Base-by-base conservation (phyloP, 1,284 basidiomycete species). In the Volvariella volvacea region DNA sequence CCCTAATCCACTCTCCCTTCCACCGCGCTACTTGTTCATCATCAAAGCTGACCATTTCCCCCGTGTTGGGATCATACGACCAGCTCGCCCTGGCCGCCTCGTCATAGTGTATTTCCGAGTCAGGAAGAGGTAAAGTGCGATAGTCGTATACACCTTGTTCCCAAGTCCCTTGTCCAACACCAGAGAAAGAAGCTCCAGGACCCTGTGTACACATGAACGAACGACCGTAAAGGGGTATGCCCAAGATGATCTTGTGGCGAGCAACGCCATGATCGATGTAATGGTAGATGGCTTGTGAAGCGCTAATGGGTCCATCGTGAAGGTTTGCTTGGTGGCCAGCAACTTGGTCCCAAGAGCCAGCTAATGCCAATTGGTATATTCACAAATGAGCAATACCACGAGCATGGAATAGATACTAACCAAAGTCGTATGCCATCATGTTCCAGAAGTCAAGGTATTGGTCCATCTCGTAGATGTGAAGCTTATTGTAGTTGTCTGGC, bases 381-480 rank as follows among this genome's bases (percentile, higher is more conserved):
- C n/a, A 12, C 7, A 19, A 12, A 39, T 16, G 16, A n/a, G 33
- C n/a, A n/a, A n/a, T n/a, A n/a, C n/a, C n/a, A n/a, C n/a, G n/a
- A n/a, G n/a, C n/a, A n/a, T n/a, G n/a, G n/a, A n/a, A n/a, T n/a
- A n/a, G n/a, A n/a, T n/a, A 64, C 80, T 50, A 49, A 85, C 85
- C 75, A 55, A 84, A 89, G 57, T 89, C 85, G 50, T 89, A 88
- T 1, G 90, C 82, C 96, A 99, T 99, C 62, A 99, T 68, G 62
- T 98, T 98, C 94, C 93, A 98, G 60, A 96, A 93, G 55, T 93
- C 89, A 19, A 99, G 80, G 48, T 71, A 78, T 48, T 72, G 73
- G 60, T 95, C 88, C 94, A 99, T 98, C 49, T 88, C 89, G 17
- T 61, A 65, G 31, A 92, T 72, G 46, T 82, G 73, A 3, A 98